A percentile compares a stretch with the other conserved stretches of the same genome.
Evolutionary conservation across 495 filamentous ascomycete species (phyloP).

Genomic region (Aspergillus ellipticus): DNA sequence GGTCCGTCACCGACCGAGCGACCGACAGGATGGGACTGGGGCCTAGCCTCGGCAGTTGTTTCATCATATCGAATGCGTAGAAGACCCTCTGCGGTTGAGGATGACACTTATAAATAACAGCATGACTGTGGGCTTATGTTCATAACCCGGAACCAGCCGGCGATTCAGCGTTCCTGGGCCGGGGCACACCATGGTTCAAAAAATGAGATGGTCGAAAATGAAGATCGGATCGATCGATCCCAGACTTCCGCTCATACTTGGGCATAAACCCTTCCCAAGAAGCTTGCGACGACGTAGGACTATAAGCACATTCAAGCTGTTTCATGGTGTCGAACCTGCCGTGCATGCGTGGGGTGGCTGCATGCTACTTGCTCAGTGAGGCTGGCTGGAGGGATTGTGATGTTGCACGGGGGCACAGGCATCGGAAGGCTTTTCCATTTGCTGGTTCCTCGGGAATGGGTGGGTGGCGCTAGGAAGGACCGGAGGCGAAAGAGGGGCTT

Average conservation of each 20-base stretch:
- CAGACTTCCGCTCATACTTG: neutral
- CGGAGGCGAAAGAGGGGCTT: slow-evolving; percentile 7
- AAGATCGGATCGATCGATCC: neutral
- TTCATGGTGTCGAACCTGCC: too few relatives aligned
- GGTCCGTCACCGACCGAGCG: neutral
- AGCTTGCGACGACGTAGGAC: neutral
- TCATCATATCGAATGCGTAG: neutral
- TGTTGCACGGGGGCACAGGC: neutral
- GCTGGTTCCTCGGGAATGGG: neutral
- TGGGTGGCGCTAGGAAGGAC: slow-evolving; percentile 6
- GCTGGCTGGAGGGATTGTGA: neutral
- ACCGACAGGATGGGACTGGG: neutral
- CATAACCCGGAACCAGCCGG: neutral
- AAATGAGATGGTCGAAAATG: neutral
- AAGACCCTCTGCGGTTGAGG: neutral
- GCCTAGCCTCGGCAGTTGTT: neutral
- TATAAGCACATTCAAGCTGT: neutral
- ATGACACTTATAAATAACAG: neutral
- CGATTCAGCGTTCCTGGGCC: neutral
- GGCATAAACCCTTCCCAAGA: neutral
- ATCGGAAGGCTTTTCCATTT: neutral
- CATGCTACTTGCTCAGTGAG: neutral
- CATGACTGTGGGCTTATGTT: neutral
- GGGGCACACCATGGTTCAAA: neutral
- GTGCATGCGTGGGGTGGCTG: neutral